Evolutionary conservation across 768 basidiomycete species (phyloP), one percentile per base, ranked within the genome.

Genomic region (Sistotremastrum suecicum): DNA sequence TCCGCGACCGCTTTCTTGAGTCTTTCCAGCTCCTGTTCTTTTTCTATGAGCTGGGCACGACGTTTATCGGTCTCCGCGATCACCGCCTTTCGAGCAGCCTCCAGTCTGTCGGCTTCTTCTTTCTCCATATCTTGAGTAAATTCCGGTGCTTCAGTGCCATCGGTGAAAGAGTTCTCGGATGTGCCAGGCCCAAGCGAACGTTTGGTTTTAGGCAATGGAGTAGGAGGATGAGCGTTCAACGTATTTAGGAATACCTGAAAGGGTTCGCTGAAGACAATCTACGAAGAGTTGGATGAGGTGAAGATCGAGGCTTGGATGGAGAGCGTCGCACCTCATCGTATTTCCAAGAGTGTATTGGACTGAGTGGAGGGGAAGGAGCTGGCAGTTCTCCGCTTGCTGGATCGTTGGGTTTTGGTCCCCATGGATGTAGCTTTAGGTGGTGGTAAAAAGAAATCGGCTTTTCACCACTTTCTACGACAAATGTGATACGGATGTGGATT

Each of bases 341-440:
- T 56, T 98, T 94, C 92, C 94, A 99, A 0, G 89, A 85, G 60
- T 95, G 85, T 31, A 99, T 88, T 0, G 86, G 83, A 0, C 80
- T 82, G 30, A 69, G 69, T 10, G 83, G 80, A 5, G 79, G 68
- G 3, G 80, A 70, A 1, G 81, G 79, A 3, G 81, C 75, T 45
- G 80, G 78, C 0, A 78, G 74, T 39, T 83, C 78, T 29, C 71
- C 74, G 2, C 43, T 34, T 3, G 48, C 40, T 20, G 70, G 60
- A 20, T 69, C 62, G 3, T 77, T 71, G 12, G 52, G 51, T 37
- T 44, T 45, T 5, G 51, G 47, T 29, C 37, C 41, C 88, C 88
- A 92, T 3, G 89, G 86, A 58, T 92, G 95, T 0, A 99, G 75
- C 60, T 97, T 97, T 58, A 99, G 80, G 56, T 94, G 86, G 63